Evolutionary conservation across 352 stramenopile species (phyloP).

Genomic region (Pythium aristosporum): DNA sequence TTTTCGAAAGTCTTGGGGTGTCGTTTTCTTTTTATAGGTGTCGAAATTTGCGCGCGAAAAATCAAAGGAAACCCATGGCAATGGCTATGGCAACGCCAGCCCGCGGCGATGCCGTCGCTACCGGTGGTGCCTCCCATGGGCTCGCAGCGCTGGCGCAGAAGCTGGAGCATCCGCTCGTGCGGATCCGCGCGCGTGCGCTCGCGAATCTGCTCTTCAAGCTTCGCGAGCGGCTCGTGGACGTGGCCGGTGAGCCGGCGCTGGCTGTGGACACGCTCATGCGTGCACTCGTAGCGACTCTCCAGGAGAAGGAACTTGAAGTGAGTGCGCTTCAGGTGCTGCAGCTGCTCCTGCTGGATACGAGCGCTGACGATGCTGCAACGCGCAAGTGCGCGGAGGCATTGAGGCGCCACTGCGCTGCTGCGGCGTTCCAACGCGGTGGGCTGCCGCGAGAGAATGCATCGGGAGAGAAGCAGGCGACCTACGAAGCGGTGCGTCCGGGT

Average conservation of each 20-base stretch:
- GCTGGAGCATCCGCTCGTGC: constrained; percentile 57
- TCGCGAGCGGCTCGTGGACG: constrained; percentile 47
- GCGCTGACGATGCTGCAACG: constrained; percentile 2
- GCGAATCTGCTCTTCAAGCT: constrained; percentile 68
- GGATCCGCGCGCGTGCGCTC: constrained; percentile 60
- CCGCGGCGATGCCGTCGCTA: not conserved
- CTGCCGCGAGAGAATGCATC: not conserved
- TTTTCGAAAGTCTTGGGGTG: constrained; percentile 1
- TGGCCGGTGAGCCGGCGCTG: constrained; percentile 28
- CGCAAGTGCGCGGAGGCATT: constrained; percentile 2
- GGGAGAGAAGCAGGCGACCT: constrained; percentile 9
- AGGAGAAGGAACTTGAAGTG: constrained; percentile 43
- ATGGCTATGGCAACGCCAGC: constrained; percentile 8
- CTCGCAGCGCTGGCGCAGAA: constrained; percentile 50
- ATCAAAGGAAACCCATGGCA: not conserved
- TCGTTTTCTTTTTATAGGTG: not conserved
- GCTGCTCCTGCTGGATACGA: constrained; percentile 31
- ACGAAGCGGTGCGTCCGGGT: constrained; percentile 17
- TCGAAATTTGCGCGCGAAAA: constrained; percentile 12
- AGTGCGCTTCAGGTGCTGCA: constrained; percentile 53
- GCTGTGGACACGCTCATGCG: constrained; percentile 35
- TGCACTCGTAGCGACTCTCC: constrained; percentile 40
- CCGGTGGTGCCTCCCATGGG: not conserved
- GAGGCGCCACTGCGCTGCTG: constrained; percentile 16
- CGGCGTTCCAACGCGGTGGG: constrained; percentile 16